Conservation (phyloP, 192 early-diverging fungal genomes). For the Paraglomus brasilianum region DNA sequence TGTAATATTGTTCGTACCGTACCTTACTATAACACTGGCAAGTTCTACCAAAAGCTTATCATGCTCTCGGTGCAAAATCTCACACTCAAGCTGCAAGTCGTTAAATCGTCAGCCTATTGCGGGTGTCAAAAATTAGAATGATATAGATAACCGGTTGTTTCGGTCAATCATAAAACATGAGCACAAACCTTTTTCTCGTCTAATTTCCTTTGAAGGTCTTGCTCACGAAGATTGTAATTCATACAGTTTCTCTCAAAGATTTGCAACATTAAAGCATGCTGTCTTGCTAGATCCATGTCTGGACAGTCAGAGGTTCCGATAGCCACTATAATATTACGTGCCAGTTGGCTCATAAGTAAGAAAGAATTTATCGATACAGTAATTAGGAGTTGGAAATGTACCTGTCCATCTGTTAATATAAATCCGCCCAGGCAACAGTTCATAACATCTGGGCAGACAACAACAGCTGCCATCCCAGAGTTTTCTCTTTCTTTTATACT, state of each 20-base stretch:
- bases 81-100: background rate
- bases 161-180: background rate
- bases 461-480: too few species aligned
- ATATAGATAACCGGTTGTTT: too few species aligned
- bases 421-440: too few species aligned
- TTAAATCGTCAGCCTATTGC: background rate
- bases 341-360: too few species aligned
- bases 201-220: background rate
- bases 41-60: background rate
- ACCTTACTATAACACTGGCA: conserved; percentile 6
- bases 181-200: background rate
- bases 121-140: too few species aligned
- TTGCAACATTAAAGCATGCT: background rate
- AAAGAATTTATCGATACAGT: too few species aligned
- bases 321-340: conserved; percentile 17
- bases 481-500: too few species aligned
- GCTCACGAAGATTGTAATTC: background rate
- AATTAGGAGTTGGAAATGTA: conserved; percentile 11
- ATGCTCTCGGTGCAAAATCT: conserved; percentile 9
- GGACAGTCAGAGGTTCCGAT: conserved; percentile 16
- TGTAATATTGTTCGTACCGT: too few species aligned
- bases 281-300: conserved; percentile 2
- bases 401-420: too few species aligned
- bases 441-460: too few species aligned
- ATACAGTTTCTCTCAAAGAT: background rate